Percentiles rank a stretch among this genome's conserved stretches.
These are phyloP conservation scores for Termitomyces eurrhizus DNA, from an alignment of 768 basidiomycete species.

Conservation along the genomic window DNA sequence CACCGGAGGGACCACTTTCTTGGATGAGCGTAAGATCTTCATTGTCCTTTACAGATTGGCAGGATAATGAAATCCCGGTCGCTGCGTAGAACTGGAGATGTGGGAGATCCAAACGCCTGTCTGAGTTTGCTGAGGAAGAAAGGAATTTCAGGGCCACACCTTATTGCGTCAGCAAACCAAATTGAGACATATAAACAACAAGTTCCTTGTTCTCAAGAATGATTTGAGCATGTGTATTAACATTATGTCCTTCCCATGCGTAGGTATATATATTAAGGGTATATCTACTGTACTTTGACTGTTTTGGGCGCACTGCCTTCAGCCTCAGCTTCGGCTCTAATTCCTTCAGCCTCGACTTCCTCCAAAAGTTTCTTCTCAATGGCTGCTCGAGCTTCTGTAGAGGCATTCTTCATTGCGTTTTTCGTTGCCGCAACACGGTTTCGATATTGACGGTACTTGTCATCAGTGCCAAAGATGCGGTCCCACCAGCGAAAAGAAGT, in stretches of 20 bases:
- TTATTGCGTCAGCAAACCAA: constrained; percentile 23
- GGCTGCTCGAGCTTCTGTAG: constrained; percentile 46
- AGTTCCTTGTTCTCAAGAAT: neutral
- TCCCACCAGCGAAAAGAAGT: constrained; percentile 97
- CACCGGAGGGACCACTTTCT: constrained; percentile 77
- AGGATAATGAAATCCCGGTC: constrained; percentile 21
- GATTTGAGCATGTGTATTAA: neutral
- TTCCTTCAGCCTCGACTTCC: constrained; percentile 73
- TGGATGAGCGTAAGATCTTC: constrained; percentile 86
- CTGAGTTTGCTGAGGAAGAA: constrained; percentile 10
- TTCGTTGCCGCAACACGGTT: constrained; percentile 60
- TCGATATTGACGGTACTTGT: constrained; percentile 83
- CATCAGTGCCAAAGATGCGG: constrained; percentile 83
- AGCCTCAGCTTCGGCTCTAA: constrained; percentile 61
- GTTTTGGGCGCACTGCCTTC: constrained; percentile 28
- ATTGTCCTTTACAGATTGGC: constrained; percentile 58
- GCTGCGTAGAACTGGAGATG: constrained; percentile 9
- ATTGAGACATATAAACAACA: constrained; percentile 11
- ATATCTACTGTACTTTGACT: constrained; percentile 31
- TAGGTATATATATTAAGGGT: constrained; percentile 8
- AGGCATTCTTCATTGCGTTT: constrained; percentile 48
- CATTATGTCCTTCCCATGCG: neutral
- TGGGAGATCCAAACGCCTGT: constrained; percentile 11
- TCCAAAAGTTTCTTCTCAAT: constrained; percentile 61
- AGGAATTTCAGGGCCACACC: constrained; percentile 16